Evolutionary conservation across 768 basidiomycete species (phyloP), one percentile per base, ranked within the genome.

Genomic region (Boletus rufocinnamomeus): DNA sequence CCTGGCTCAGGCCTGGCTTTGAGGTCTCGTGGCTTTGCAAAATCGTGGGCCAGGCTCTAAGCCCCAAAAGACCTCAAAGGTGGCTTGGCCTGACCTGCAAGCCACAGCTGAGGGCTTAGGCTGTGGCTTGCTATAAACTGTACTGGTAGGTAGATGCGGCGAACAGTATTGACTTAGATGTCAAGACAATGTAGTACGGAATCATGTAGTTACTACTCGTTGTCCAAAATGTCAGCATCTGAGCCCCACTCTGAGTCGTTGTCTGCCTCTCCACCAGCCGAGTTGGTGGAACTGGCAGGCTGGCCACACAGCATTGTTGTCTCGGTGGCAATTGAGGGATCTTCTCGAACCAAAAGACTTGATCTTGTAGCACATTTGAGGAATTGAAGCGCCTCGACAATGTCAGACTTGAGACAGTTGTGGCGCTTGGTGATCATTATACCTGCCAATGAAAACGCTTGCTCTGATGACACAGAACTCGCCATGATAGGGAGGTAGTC

Each of bases 401-500:
- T 6, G 6, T 61, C 6, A 3, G 56, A 45, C 46, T 60, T 60
- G 45, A 60, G 59, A 23, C 9, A 8, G 32, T 60, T 60, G 21
- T 3, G 6, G 14, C 11, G 17, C 51, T 61, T 61, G 40, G 17
- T 58, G 10, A 61, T 58, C 0, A 56, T 61, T 30, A 61, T 61
- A 8, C 56, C 51, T 3, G 19, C 41, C n/a, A 57, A 58, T 23
- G 37, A 61, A 40, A 61, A 61, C 0, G 2, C 25, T 1, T 6
- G 2, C n/a, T 61, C 47, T 1, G 28, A 58, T 0, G 47, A 61
- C 2, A 58, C 9, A 4, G 51, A 61, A n/a, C 56, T 61, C 0
- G 52, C 56, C 57, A 61, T 61, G 44, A 54, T 61, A 0, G 48
- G 6, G 11, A 61, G 52, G 2, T 38, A 61, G 19, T 61, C 43